Base-by-base conservation (phyloP, 192 early-diverging fungal genomes). In the Lobosporangium transversale region DNA sequence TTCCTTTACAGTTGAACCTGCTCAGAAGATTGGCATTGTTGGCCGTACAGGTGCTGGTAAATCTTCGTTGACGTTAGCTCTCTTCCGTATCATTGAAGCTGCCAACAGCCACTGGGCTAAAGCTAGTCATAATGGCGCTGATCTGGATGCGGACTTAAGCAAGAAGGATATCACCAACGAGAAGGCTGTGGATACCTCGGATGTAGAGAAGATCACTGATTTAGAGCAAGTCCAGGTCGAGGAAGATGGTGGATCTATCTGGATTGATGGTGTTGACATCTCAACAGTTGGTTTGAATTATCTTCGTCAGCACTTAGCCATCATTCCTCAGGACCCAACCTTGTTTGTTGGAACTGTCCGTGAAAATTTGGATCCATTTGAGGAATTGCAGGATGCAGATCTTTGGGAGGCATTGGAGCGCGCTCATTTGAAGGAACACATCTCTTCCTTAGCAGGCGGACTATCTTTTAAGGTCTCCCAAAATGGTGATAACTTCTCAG, bases 401-500 rank as follows among this genome's bases (percentile, higher is more conserved):
- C 66, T 95, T 35, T 95, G 94, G 94, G 58, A 81, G 29, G 90
- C 86, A 3, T 70, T 95, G 15, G 86, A 89, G 55, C 81, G 81
- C 12, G 86, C 92, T 17, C 88, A 90, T 61, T 76, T 97, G 30
- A 88, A 90, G 74, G 81, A 83, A 8, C 75, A 87, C 51, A 78
- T 98, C 32, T 75, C 83, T n/a, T 59, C 80, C 42, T 67, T 92
- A 47, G 87, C 87, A 2, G 89, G 84, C 31, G 86, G 88, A 32
- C 80, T 95, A 27, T 92, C 95, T 21, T 83, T 80, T 31, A 67
- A 80, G 33, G 89, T 98, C 1, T 66, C 86, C 4, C 92, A 94
- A 57, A 86, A 89, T 57, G 96, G 96, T 9, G 80, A 87, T n/a
- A 96, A 97, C 78, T 93, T 95, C 65, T 94, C 90, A 15, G 89